phyloP scores from a whole-genome alignment of 2,329 filamentous ascomycete genomes.

The Aspergillus phoenicis region DNA sequence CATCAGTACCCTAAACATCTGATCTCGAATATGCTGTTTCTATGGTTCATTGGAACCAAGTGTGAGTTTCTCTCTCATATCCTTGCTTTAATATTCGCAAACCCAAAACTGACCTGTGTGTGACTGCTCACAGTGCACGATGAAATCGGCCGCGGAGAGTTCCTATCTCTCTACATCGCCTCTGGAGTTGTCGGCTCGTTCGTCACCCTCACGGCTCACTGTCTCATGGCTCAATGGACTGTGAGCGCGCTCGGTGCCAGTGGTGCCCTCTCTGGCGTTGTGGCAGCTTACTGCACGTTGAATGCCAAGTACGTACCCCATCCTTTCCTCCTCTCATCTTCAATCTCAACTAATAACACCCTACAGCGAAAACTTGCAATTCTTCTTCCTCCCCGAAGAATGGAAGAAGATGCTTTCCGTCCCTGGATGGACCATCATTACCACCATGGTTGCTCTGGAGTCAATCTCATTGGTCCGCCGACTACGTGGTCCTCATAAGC shows the following conservation, averaged over 20 bases:
- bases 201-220: slow-evolving; percentile 48
- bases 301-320: slow-evolving; percentile 43
- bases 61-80: slow-evolving; percentile 34
- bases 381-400: slow-evolving; percentile 45
- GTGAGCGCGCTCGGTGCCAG: slow-evolving; percentile 56
- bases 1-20: slow-evolving; percentile 59
- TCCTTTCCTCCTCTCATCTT: background rate
- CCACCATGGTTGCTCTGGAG: slow-evolving; percentile 41
- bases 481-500: slow-evolving; percentile 31
- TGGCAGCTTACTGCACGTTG: slow-evolving; percentile 54
- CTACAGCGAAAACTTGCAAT: slow-evolving; percentile 43
- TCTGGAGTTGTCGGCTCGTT: slow-evolving; percentile 52
- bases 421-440: slow-evolving; percentile 42
- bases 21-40: slow-evolving; percentile 55
- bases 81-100: background rate
- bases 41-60: slow-evolving; percentile 58
- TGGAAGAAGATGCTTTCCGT: slow-evolving; percentile 46
- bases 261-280: slow-evolving; percentile 52
- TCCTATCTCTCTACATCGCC: slow-evolving; percentile 56
- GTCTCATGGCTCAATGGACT: slow-evolving; percentile 47
- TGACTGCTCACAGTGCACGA: slow-evolving; percentile 48
- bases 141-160: slow-evolving; percentile 58
- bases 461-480: slow-evolving; percentile 36
- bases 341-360: background rate
- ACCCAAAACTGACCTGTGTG: too few species aligned